Evolutionary conservation across 768 basidiomycete genomes (phyloP).

Genomic region (Sarcomyxa edulis): DNA sequence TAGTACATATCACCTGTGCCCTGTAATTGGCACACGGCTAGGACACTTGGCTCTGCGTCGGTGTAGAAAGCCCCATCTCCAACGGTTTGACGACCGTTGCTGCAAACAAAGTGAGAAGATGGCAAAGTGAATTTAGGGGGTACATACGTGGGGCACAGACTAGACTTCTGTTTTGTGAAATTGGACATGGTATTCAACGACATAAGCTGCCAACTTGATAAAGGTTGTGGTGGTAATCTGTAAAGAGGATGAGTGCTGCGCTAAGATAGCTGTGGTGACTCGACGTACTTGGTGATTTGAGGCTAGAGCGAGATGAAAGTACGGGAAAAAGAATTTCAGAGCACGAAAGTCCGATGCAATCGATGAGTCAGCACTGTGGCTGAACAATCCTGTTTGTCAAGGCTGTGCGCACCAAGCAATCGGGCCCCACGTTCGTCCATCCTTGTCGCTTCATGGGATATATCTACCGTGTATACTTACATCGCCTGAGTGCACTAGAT

Average conservation of each 20-base stretch:
- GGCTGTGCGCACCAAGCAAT: too few relatives aligned
- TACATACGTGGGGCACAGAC: constrained; percentile 90
- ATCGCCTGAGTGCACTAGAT: too few relatives aligned
- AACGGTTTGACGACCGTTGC: constrained; percentile 96
- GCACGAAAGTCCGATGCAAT: too few relatives aligned
- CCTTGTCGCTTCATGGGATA: too few relatives aligned
- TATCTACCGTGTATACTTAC: too few relatives aligned
- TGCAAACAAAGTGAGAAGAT: constrained; percentile 26
- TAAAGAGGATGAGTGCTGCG: not conserved
- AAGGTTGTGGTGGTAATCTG: constrained; percentile 4
- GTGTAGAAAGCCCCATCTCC: constrained; percentile 90
- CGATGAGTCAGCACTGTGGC: too few relatives aligned
- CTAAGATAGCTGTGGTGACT: not conserved
- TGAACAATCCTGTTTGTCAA: too few relatives aligned
- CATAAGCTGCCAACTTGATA: constrained; percentile 86
- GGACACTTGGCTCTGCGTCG: constrained; percentile 74
- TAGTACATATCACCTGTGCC: constrained; percentile 83
- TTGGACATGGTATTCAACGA: constrained; percentile 69
- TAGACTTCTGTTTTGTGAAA: constrained; percentile 75
- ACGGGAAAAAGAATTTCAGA: too few relatives aligned
- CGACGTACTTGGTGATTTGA: too few relatives aligned
- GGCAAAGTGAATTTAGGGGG: not conserved
- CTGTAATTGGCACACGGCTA: constrained; percentile 82
- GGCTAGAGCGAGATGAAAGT: too few relatives aligned
- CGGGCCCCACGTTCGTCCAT: too few relatives aligned